Evolutionary conservation across 768 basidiomycete genomes (phyloP).

Genomic region (Hortiboletus campestris): DNA sequence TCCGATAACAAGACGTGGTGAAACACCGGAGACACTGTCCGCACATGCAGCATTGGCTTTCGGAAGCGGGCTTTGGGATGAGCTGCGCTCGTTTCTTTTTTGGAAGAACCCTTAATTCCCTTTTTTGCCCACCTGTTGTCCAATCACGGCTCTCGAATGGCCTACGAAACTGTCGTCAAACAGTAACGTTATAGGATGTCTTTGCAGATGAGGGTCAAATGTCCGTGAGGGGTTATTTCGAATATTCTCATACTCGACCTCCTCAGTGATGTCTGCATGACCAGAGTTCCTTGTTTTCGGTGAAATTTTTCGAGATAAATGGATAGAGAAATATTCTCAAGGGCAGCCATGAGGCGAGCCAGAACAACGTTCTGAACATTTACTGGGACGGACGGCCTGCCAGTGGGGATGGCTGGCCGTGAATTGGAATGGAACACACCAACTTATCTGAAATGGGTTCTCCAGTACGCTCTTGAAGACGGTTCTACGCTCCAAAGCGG

Average conservation of each 20-base stretch:
- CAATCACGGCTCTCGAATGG: too few relatives aligned
- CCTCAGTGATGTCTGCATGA: slow-evolving; percentile 33
- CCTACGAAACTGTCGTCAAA: too few relatives aligned
- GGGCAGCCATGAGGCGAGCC: slow-evolving; percentile 45
- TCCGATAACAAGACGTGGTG: slow-evolving; percentile 54
- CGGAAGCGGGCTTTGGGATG: too few relatives aligned
- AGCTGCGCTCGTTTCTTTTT: too few relatives aligned
- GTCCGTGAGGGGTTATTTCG: not conserved
- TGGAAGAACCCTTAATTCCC: too few relatives aligned
- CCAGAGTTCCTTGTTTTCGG: not conserved
- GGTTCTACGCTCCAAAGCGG: slow-evolving; percentile 50
- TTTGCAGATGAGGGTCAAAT: not conserved
- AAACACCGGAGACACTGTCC: not conserved
- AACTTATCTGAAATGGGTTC: slow-evolving; percentile 67
- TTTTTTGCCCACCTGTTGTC: too few relatives aligned
- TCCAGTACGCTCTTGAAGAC: slow-evolving; percentile 71
- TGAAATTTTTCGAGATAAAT: slow-evolving; percentile 19
- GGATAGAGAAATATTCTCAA: slow-evolving; percentile 48
- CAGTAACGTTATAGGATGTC: too few relatives aligned
- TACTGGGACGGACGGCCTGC: slow-evolving; percentile 61
- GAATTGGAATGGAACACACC: slow-evolving; percentile 42
- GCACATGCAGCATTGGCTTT: too few relatives aligned
- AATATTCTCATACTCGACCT: too few relatives aligned
- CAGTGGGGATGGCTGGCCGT: slow-evolving; percentile 27
- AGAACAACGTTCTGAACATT: slow-evolving; percentile 64